Base-by-base conservation (phyloP, 345 rosid genomes). In the Excoecaria cochinchinensis region DNA sequence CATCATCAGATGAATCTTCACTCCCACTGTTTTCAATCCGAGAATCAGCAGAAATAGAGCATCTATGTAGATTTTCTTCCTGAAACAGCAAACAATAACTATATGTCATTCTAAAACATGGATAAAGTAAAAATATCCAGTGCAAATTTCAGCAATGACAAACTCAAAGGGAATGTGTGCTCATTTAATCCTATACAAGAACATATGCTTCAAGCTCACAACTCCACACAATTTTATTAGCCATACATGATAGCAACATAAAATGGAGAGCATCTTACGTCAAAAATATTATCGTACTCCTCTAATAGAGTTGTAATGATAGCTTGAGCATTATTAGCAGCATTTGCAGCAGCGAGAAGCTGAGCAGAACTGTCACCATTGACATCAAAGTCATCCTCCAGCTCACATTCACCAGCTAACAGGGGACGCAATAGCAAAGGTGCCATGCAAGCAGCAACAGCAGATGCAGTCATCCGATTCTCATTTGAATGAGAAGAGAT, bases 371-470 rank as follows among this genome's bases (percentile, higher is more conserved):
- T 92, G 84, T 93, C 98, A 70, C 92, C 97, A 79, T 86, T 86
- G 31, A 80, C 64, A 79, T 95, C 98, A 76, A 91, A 93, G 55
- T 91, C 97, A 73, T 95, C 95, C 70, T 93, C 98, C 79, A 91
- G 80, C 84, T 93, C 99, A 78, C 99, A 95, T 87, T 93, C 97
- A 82, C 98, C 98, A 44, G 97, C 99, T 77, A 95, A 82, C 57
- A 95, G 75, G 76, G 99, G 98, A 53, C 95, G 99, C 86, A 95
- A 74, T 60, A 95, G 92, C 79, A 95, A 84, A 70, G 99, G 99
- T 64, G 99, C 98, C 99, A 93, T 95, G 94, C 99, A 95, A 79
- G 98, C 98, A 83, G 98, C 98, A 70, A 95, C 98, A 70, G 99
- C 99, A 77, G 97, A 90, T 80, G 97, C 84, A 82, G 86, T 89